These are phyloP conservation scores for Fusarium virguliforme DNA, from an alignment of 2,329 filamentous ascomycete species.

Conservation along the genomic window DNA sequence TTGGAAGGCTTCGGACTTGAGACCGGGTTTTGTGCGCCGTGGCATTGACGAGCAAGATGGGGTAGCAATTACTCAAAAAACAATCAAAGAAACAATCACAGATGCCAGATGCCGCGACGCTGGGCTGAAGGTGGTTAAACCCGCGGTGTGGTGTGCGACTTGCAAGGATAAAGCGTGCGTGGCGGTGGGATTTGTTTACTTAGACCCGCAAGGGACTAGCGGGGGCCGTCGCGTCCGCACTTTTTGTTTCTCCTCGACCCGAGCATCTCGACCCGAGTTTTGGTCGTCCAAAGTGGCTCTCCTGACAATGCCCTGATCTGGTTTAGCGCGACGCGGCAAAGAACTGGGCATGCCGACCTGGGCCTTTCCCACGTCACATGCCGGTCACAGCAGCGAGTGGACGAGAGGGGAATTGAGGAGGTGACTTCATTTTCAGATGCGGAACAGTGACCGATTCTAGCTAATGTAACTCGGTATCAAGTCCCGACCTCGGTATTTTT, in stretches of 20 bases:
- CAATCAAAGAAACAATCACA: not conserved
- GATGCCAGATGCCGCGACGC: constrained; percentile 25
- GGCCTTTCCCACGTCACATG: constrained; percentile 50
- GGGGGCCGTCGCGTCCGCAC: constrained; percentile 31
- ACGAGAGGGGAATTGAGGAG: constrained; percentile 4
- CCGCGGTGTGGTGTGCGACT: constrained; percentile 41
- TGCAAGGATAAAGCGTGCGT: constrained; percentile 39
- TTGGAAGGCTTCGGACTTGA: constrained; percentile 50
- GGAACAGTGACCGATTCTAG: constrained; percentile 43
- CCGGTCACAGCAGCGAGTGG: constrained; percentile 18
- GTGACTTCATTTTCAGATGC: constrained; percentile 52
- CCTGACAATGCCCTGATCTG: constrained; percentile 27
- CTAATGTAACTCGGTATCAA: constrained; percentile 41
- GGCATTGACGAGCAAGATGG: constrained; percentile 50
- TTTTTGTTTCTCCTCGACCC: constrained; percentile 49
- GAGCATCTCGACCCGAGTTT: constrained; percentile 27
- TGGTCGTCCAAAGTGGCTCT: constrained; percentile 17
- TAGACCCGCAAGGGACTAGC: constrained; percentile 49
- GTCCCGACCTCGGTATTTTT: constrained; percentile 47
- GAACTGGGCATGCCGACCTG: constrained; percentile 22
- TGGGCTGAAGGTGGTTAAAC: constrained; percentile 28
- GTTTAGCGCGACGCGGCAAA: constrained; percentile 25
- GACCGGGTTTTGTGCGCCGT: constrained; percentile 48
- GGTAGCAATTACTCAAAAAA: constrained; percentile 28
- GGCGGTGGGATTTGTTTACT: constrained; percentile 53